phyloP scores from a whole-genome alignment of 2,329 filamentous ascomycete genomes.

The Trichoderma guizhouense region DNA sequence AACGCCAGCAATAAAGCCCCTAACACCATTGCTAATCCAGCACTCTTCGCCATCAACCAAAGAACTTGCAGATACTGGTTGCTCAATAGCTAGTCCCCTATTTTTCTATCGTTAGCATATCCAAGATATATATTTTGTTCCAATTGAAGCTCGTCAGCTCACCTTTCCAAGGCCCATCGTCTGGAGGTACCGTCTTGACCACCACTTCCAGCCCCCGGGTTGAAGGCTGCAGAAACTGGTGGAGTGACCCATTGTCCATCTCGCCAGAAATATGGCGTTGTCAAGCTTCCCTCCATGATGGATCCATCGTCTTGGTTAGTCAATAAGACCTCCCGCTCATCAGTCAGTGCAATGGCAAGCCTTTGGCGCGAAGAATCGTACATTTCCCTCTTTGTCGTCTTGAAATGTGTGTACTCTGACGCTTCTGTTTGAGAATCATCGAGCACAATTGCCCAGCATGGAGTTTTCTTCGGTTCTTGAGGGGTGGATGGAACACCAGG shows the following conservation, averaged over 20 bases:
- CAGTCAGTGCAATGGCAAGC: constrained; percentile 49
- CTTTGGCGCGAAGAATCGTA: constrained; percentile 70
- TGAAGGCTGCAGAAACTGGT: constrained; percentile 47
- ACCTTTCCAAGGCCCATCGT: constrained; percentile 75
- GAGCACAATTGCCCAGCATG: constrained; percentile 43
- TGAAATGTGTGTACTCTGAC: constrained; percentile 74
- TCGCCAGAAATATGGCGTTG: constrained; percentile 78
- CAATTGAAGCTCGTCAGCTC: constrained; percentile 22
- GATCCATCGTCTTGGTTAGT: constrained; percentile 57
- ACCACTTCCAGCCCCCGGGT: constrained; percentile 52
- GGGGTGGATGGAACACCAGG: constrained; percentile 31
- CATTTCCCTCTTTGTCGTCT: constrained; percentile 71
- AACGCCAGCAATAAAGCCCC: constrained; percentile 64
- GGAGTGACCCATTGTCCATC: constrained; percentile 76
- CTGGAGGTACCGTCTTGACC: constrained; percentile 81
- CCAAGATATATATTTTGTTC: not conserved
- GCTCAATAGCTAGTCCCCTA: constrained; percentile 62
- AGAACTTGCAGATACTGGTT: constrained; percentile 55
- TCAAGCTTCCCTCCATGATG: constrained; percentile 83
- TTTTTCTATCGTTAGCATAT: constrained; percentile 12
- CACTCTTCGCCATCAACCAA: constrained; percentile 71
- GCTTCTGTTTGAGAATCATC: constrained; percentile 41
- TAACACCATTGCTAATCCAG: constrained; percentile 85
- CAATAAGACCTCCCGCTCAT: constrained; percentile 70
- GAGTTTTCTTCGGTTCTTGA: constrained; percentile 27